Base-by-base conservation (phyloP, 169 alveolate species). In the Cryptosporidium bovis region DNA sequence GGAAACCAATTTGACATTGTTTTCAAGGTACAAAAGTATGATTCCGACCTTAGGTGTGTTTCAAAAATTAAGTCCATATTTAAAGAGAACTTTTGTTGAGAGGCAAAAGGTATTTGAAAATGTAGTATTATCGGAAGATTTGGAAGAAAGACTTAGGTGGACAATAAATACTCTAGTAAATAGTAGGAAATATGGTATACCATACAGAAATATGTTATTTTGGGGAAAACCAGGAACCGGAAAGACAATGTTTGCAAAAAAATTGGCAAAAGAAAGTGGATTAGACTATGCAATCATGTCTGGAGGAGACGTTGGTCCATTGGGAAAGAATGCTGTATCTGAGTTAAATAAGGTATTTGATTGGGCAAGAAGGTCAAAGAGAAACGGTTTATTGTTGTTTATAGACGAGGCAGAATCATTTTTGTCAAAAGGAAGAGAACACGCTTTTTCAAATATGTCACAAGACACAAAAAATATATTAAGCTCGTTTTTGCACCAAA, bases 361-460 rank as follows among this genome's bases (percentile, higher is more conserved):
- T 40, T 98, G 99, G 99, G 97, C 99, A 29, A 94, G 96, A 71
- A 94, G 93, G 65, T 93, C 98, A 77, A 95, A 94, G 68, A 95
- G 91, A 84, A 94, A 94, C 50, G 98, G 98, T 18, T 91, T 97
- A 82, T 82, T 96, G 5, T 92, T 98, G 44, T 98, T 98, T 93
- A 95, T 98, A 65, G 99, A 98, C 89, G 99, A 98, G 92, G 99
- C 99, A n/a, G 99, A 97, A 90, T 98, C 99, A 7, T 97, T 96
- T 90, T 89, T 97, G 53, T 89, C 99, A 51, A 95, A 95, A 87
- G 95, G 99, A 83, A 91, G 97, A 90, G 84, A 77, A 60, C 1
- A 16, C 51, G n/a, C 64, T 2, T 27, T 5, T 48, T 44, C 65
- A 13, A 55, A 34, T 18, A 95, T 95, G 92, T 93, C 97, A n/a